These are phyloP conservation scores for Globisporangium ultimum DNA, from an alignment of 352 stramenopile species.

Conservation along the genomic window DNA sequence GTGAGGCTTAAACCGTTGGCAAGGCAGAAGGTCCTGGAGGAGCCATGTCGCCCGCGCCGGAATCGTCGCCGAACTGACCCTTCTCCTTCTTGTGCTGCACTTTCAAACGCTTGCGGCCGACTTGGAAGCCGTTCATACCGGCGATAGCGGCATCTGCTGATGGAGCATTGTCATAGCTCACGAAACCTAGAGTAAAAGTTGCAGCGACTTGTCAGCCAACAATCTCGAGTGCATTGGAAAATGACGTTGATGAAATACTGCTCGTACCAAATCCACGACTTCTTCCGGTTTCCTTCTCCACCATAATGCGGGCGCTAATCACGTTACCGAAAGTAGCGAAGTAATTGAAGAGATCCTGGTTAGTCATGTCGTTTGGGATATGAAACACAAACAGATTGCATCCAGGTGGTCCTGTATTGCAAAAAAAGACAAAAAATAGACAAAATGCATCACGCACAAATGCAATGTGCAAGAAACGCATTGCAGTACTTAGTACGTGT, in stretches of 20 bases:
- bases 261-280: constrained; percentile 91
- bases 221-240: background rate
- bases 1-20: constrained; percentile 31
- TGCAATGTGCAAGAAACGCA: constrained; percentile 24
- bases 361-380: constrained; percentile 97
- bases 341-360: constrained; percentile 96
- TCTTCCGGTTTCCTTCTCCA: constrained; percentile 94
- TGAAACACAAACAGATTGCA: constrained; percentile 99
- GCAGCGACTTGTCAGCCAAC: constrained; percentile 3
- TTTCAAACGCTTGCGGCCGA: constrained; percentile 96
- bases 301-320: constrained; percentile 95
- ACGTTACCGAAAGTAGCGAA: constrained; percentile 95
- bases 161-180: constrained; percentile 93
- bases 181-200: constrained; percentile 78
- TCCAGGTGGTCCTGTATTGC: constrained; percentile 85
- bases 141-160: constrained; percentile 93
- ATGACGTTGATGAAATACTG: background rate
- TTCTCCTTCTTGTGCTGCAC: constrained; percentile 95
- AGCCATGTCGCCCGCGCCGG: constrained; percentile 40
- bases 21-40: constrained; percentile 20
- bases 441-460: constrained; percentile 43
- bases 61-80: constrained; percentile 69
- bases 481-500: constrained; percentile 41
- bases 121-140: constrained; percentile 95
- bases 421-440: constrained; percentile 39